Evolutionary conservation across 2,329 filamentous ascomycete species (phyloP).

Genomic region (Coniochaeta hoffmannii): DNA sequence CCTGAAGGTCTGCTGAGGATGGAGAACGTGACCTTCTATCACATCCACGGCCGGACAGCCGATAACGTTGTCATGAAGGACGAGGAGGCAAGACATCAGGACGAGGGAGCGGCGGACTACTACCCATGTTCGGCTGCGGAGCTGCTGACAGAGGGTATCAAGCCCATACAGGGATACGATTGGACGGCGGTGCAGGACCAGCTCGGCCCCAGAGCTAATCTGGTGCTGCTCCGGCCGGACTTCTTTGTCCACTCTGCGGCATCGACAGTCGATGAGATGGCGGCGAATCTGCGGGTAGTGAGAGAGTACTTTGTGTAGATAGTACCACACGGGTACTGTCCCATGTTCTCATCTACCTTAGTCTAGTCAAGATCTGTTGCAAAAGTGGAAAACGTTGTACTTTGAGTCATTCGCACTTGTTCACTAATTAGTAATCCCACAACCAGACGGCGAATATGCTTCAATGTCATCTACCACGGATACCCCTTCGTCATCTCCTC

Average conservation of each 20-base stretch:
- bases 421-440: too few species aligned
- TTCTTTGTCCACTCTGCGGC: slow-evolving; percentile 4
- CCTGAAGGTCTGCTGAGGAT: neutral
- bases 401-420: too few species aligned
- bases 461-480: slow-evolving; percentile 36
- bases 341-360: too few species aligned
- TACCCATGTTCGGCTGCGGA: slow-evolving; percentile 4
- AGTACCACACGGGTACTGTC: too few species aligned
- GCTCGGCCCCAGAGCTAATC: neutral
- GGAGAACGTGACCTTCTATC: slow-evolving; percentile 4
- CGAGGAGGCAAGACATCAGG: too few species aligned
- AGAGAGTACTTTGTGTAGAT: too few species aligned
- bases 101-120: neutral
- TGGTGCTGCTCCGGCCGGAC: slow-evolving; percentile 5
- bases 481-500: slow-evolving; percentile 54
- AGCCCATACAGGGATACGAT: neutral
- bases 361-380: too few species aligned
- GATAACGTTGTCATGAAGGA: too few species aligned
- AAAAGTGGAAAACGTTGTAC: too few species aligned
- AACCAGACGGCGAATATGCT: too few species aligned
- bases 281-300: neutral
- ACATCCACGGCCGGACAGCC: neutral
- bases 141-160: slow-evolving; percentile 3
- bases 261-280: neutral
- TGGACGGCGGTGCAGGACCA: slow-evolving; percentile 3